Evolutionary conservation across 306 rosid species (phyloP).

Genomic region (Mimosa bimucronata): DNA sequence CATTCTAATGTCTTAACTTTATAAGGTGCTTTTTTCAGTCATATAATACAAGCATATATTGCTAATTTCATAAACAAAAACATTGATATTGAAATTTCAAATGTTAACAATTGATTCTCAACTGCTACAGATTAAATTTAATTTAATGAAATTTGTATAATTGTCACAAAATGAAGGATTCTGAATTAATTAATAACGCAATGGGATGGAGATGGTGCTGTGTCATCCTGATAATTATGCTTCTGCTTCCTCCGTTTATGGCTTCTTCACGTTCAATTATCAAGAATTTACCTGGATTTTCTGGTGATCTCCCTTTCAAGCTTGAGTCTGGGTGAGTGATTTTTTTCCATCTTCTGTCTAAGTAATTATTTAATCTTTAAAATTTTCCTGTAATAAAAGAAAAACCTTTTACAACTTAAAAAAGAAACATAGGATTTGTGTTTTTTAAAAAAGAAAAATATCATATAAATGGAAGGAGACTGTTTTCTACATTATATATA

Average conservation of each 20-base stretch:
- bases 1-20: too few relatives aligned
- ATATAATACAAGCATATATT: too few relatives aligned
- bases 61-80: too few relatives aligned
- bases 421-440: neutral
- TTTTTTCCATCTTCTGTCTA: neutral
- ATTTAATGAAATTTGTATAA: neutral
- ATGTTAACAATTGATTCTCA: too few relatives aligned
- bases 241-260: neutral
- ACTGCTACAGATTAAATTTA: too few relatives aligned
- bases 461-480: too few relatives aligned
- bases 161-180: neutral
- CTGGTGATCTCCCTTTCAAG: neutral
- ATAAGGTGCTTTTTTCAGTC: too few relatives aligned
- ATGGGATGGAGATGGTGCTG: slow-evolving; percentile 12
- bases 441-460: too few relatives aligned
- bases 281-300: too few relatives aligned
- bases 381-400: neutral
- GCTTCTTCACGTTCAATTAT: neutral
- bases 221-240: neutral
- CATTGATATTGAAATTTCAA: too few relatives aligned
- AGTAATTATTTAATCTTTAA: neutral
- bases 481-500: too few relatives aligned
- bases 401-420: neutral
- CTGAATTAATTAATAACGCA: neutral
- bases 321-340: slow-evolving; percentile 16